These are phyloP conservation scores for Phaeodactylum tricornutum DNA, from an alignment of 108 stramenopile genomes.

Conservation along the genomic window DNA sequence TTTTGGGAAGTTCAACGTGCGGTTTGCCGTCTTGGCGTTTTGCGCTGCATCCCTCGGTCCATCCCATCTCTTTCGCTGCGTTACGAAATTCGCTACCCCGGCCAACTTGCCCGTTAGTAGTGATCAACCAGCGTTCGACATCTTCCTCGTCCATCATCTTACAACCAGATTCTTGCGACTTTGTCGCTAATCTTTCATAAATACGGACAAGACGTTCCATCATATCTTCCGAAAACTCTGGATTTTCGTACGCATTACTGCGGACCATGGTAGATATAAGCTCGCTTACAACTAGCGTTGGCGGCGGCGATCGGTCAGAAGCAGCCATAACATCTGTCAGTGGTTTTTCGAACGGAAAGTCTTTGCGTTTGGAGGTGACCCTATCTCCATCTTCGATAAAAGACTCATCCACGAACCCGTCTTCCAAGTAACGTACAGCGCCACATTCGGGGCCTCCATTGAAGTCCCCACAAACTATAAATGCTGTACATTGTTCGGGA, in stretches of 20 bases:
- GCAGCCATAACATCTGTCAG: slow-evolving; percentile 34
- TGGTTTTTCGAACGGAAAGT: slow-evolving; percentile 36
- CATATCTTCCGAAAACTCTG: slow-evolving; percentile 40
- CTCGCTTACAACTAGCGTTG: slow-evolving; percentile 76
- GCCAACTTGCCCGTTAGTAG: slow-evolving; percentile 44
- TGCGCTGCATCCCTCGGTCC: slow-evolving; percentile 13
- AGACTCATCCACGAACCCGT: slow-evolving; percentile 48
- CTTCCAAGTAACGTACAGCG: slow-evolving; percentile 63
- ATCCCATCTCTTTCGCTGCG: slow-evolving; percentile 4
- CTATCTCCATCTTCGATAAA: slow-evolving; percentile 76
- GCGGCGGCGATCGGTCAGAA: slow-evolving; percentile 22
- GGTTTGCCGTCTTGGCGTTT: slow-evolving; percentile 71
- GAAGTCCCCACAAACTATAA: slow-evolving; percentile 86
- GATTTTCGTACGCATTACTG: slow-evolving; percentile 33
- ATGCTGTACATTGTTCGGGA: slow-evolving; percentile 25
- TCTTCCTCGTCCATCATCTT: slow-evolving; percentile 45
- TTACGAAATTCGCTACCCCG: slow-evolving; percentile 7
- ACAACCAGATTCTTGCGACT: slow-evolving; percentile 10
- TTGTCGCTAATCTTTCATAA: slow-evolving; percentile 41
- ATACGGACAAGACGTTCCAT: slow-evolving; percentile 43
- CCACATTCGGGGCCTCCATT: slow-evolving; percentile 79
- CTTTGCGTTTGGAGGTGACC: slow-evolving; percentile 50
- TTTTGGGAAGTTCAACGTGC: slow-evolving; percentile 49
- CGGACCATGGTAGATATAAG: slow-evolving; percentile 65
- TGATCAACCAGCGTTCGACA: slow-evolving; percentile 75